Conservation (phyloP, 805 yeast genomes). For the Candida ponderosae region DNA sequence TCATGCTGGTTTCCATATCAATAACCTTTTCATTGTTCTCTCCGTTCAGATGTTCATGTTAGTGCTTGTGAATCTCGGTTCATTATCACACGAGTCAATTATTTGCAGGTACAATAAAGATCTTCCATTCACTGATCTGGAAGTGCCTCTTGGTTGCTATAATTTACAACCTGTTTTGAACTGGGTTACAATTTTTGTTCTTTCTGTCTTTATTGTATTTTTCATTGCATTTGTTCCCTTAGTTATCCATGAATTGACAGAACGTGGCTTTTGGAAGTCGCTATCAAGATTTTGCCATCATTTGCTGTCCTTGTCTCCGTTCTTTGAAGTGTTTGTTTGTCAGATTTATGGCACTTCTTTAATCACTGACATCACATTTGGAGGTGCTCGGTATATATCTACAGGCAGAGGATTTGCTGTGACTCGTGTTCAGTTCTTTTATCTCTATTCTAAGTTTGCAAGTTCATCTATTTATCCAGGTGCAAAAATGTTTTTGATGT, state of each 20-base stretch:
- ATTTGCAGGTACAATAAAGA: constrained; percentile 59
- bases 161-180: constrained; percentile 77
- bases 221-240: constrained; percentile 87
- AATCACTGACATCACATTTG: constrained; percentile 69
- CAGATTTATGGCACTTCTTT: constrained; percentile 83
- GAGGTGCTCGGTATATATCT: constrained; percentile 87
- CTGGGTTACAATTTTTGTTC: constrained; percentile 85
- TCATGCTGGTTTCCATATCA: constrained; percentile 93
- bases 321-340: constrained; percentile 93
- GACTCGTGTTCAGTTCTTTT: constrained; percentile 63
- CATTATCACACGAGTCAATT: constrained; percentile 66
- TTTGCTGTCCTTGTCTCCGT: constrained; percentile 73
- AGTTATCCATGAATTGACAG: constrained; percentile 79
- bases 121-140: constrained; percentile 65
- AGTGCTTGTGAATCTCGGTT: constrained; percentile 69
- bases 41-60: constrained; percentile 86
- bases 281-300: constrained; percentile 64
- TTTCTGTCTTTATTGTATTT: constrained; percentile 88
- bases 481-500: constrained; percentile 54
- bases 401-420: constrained; percentile 95
- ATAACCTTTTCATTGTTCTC: constrained; percentile 78
- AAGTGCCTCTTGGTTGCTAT: constrained; percentile 77
- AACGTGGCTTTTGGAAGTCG: constrained; percentile 78
- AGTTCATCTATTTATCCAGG: constrained; percentile 75
- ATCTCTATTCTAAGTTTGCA: constrained; percentile 71